These are phyloP conservation scores for Pachyrhizus erosus DNA, from an alignment of 306 rosid genomes.

Conservation along the genomic window DNA sequence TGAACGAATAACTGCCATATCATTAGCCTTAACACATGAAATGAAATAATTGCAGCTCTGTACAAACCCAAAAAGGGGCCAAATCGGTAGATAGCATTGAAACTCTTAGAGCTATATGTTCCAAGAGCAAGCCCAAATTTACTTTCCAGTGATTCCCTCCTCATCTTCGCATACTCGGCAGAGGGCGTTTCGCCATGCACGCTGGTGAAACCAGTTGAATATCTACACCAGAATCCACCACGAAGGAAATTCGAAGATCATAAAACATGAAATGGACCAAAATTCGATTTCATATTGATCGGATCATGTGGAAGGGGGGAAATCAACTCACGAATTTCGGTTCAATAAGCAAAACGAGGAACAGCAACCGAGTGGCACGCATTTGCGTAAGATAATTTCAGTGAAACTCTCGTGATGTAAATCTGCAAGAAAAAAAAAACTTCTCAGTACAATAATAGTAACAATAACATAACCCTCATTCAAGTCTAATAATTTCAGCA, in stretches of 20 bases:
- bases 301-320: neutral
- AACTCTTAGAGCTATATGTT: constrained; percentile 67
- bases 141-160: constrained; percentile 85
- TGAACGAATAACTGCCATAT: constrained; percentile 74
- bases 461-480: constrained; percentile 9
- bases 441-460: constrained; percentile 12
- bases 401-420: constrained; percentile 42
- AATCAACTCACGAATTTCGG: constrained; percentile 64
- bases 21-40: constrained; percentile 76
- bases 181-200: constrained; percentile 95
- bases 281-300: neutral
- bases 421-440: constrained; percentile 52
- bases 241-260: neutral
- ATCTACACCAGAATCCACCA: constrained; percentile 58
- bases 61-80: constrained; percentile 90
- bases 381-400: constrained; percentile 51
- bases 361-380: constrained; percentile 55
- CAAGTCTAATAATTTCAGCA: constrained; percentile 28
- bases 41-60: constrained; percentile 88
- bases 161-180: constrained; percentile 85
- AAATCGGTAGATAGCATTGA: constrained; percentile 66
- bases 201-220: constrained; percentile 82
- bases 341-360: constrained; percentile 55
- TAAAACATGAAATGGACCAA: constrained; percentile 2
- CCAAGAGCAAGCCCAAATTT: constrained; percentile 83